A percentile compares a stretch with the other conserved stretches of the same genome.
phyloP scores from a whole-genome alignment of 2,329 filamentous ascomycete species.

The Nigrospora sphaerica region DNA sequence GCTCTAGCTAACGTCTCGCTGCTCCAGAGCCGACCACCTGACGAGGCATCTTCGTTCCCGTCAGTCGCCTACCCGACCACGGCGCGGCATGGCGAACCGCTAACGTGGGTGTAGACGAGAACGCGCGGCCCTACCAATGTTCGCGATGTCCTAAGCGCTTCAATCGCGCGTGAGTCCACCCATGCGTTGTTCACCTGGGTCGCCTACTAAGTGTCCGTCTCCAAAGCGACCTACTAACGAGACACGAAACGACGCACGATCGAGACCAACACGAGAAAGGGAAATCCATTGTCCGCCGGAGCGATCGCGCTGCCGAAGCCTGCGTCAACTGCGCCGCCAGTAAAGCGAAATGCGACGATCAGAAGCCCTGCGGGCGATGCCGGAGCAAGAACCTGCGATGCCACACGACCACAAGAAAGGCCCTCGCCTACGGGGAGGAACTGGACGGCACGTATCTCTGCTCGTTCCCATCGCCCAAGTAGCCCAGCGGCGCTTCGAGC shows the following conservation, averaged over 20 bases:
- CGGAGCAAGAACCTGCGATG: conserved; percentile 15
- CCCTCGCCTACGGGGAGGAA: conserved; percentile 9
- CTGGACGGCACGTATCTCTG: conserved; percentile 7
- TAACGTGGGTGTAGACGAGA: conserved; percentile 12
- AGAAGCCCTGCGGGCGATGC: conserved; percentile 20
- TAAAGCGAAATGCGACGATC: conserved; percentile 21
- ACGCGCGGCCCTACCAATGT: conserved; percentile 19
- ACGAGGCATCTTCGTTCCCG: conserved; percentile 19
- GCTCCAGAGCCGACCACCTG: conserved; percentile 16
- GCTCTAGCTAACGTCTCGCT: too few species aligned
- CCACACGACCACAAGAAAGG: conserved; percentile 11
- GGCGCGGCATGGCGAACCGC: neutral
- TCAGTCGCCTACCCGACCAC: conserved; percentile 3
- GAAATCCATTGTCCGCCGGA: conserved; percentile 16
- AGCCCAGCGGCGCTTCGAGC: too few species aligned
- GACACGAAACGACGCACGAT: conserved; percentile 21
- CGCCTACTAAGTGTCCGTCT: neutral
- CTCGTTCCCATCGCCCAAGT: too few species aligned
- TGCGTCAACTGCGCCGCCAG: conserved; percentile 18
- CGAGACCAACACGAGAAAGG: conserved; percentile 14
- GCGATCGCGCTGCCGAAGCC: conserved; percentile 18
- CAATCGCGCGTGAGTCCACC: conserved; percentile 17
- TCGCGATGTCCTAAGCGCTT: conserved; percentile 20
- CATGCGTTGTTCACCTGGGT: neutral
- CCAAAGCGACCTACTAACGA: conserved; percentile 18